These are phyloP conservation scores for Citrus australasica DNA, from an alignment of 345 rosid genomes.

Conservation along the genomic window DNA sequence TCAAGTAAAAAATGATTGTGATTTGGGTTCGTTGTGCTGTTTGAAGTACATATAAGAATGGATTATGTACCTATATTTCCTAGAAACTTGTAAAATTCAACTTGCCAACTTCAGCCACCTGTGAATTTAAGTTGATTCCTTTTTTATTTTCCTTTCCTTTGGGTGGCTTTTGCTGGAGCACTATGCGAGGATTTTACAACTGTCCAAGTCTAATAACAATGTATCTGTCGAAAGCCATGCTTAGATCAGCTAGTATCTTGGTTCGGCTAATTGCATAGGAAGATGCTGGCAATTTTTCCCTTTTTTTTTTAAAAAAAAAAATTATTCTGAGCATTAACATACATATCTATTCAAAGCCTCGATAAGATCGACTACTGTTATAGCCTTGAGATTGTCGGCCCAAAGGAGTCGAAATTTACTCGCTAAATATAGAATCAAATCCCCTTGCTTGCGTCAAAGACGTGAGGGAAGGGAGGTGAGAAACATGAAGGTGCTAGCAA, in stretches of 20 bases:
- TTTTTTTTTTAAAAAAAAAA: too few species aligned
- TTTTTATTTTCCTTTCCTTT: background rate
- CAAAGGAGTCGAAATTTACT: too few species aligned
- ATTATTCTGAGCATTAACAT: too few species aligned
- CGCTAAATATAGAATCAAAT: background rate
- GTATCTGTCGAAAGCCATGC: background rate
- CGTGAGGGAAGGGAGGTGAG: background rate
- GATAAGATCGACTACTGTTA: background rate
- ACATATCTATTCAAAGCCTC: background rate
- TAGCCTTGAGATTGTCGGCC: background rate
- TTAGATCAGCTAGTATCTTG: background rate
- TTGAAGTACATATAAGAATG: background rate
- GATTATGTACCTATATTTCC: conserved; percentile 2
- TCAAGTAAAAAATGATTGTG: background rate
- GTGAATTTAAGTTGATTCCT: background rate
- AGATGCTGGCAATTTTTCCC: background rate
- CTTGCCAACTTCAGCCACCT: background rate
- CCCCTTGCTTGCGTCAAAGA: background rate
- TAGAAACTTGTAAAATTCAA: conserved; percentile 6
- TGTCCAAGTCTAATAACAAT: background rate
- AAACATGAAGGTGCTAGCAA: background rate
- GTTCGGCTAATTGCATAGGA: background rate
- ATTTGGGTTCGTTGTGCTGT: conserved; percentile 4
- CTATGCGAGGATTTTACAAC: background rate
- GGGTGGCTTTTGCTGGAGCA: background rate